These are phyloP conservation scores for Termitomyces sp. DNA, from an alignment of 768 basidiomycete genomes.

Conservation along the genomic window DNA sequence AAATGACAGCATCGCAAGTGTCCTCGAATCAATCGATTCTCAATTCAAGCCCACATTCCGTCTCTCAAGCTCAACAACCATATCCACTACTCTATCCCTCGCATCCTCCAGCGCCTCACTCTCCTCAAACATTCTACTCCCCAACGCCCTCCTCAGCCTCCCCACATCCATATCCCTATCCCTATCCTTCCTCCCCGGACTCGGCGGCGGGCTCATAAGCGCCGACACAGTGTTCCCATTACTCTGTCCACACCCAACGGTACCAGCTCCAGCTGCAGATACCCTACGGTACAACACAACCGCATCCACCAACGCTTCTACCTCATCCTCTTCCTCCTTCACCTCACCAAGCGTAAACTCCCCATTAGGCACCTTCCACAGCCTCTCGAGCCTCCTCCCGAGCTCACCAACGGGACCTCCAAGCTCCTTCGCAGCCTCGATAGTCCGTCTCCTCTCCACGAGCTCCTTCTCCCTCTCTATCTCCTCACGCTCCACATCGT, in stretches of 20 bases:
- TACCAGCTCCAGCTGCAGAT: slow-evolving; percentile 37
- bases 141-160: slow-evolving; percentile 55
- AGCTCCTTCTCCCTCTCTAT: slow-evolving; percentile 31
- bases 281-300: slow-evolving; percentile 60
- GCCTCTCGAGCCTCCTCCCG: slow-evolving; percentile 54
- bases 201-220: slow-evolving; percentile 61
- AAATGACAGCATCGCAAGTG: no score
- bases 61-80: slow-evolving; percentile 50
- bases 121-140: slow-evolving; percentile 43
- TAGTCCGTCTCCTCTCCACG: slow-evolving; percentile 43
- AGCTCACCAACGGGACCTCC: slow-evolving; percentile 58
- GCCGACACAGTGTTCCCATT: slow-evolving; percentile 24
- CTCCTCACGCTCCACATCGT: slow-evolving; percentile 22
- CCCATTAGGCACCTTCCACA: slow-evolving; percentile 39
- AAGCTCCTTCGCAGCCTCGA: slow-evolving; percentile 61
- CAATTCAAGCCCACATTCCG: slow-evolving; percentile 22
- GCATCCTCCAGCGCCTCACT: slow-evolving; percentile 61
- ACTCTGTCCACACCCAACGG: background rate
- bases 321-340: slow-evolving; percentile 38
- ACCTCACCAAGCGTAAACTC: background rate
- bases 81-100: slow-evolving; percentile 72
- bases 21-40: no score
- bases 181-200: slow-evolving; percentile 28
- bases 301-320: slow-evolving; percentile 55
- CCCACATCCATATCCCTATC: slow-evolving; percentile 31